Percentiles rank a stretch among this genome's conserved stretches.
Evolutionary conservation across 2,329 filamentous ascomycete genomes (phyloP).

Genomic region (Esteya vermicola): DNA sequence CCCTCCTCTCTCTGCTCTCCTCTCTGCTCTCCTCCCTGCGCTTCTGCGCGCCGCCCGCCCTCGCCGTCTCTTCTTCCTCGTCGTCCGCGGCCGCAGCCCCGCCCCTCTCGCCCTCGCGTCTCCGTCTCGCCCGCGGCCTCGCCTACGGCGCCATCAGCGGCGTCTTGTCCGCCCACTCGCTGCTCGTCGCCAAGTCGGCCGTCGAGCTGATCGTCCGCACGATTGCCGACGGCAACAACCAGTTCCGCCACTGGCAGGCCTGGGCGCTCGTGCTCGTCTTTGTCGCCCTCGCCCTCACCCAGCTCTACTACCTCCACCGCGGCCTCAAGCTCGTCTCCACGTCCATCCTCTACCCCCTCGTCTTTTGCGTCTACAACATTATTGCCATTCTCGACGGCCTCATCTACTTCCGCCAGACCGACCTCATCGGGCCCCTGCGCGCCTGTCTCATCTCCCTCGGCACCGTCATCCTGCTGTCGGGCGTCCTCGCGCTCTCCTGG

Average conservation of each 20-base stretch:
- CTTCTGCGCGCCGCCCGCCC: too few relatives aligned
- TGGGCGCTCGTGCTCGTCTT: slow-evolving; percentile 82
- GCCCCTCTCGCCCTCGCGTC: slow-evolving; percentile 25
- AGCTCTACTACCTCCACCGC: slow-evolving; percentile 89
- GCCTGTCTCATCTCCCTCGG: slow-evolving; percentile 75
- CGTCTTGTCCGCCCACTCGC: slow-evolving; percentile 82
- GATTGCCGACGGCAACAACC: slow-evolving; percentile 71
- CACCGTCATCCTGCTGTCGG: slow-evolving; percentile 70
- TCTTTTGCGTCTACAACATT: slow-evolving; percentile 99
- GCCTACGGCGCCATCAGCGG: slow-evolving; percentile 83
- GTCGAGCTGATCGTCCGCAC: slow-evolving; percentile 87
- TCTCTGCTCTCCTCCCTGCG: too few relatives aligned
- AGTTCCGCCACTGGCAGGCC: slow-evolving; percentile 90
- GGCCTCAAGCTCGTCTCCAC: slow-evolving; percentile 92
- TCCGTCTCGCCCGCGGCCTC: slow-evolving; percentile 57
- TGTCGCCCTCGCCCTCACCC: slow-evolving; percentile 66
- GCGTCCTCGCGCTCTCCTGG: slow-evolving; percentile 88
- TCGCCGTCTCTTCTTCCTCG: background rate
- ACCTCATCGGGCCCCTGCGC: slow-evolving; percentile 60
- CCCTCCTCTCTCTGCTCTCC: too few relatives aligned
- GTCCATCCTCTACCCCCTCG: slow-evolving; percentile 87
- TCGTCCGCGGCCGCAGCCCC: background rate
- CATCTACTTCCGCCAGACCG: slow-evolving; percentile 89
- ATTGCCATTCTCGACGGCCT: slow-evolving; percentile 93
- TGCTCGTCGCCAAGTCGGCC: slow-evolving; percentile 89